A percentile compares a stretch with the other conserved stretches of the same genome.
Evolutionary conservation across 1,284 basidiomycete genomes (phyloP).

Genomic region (Cryptococcus neoformans): DNA sequence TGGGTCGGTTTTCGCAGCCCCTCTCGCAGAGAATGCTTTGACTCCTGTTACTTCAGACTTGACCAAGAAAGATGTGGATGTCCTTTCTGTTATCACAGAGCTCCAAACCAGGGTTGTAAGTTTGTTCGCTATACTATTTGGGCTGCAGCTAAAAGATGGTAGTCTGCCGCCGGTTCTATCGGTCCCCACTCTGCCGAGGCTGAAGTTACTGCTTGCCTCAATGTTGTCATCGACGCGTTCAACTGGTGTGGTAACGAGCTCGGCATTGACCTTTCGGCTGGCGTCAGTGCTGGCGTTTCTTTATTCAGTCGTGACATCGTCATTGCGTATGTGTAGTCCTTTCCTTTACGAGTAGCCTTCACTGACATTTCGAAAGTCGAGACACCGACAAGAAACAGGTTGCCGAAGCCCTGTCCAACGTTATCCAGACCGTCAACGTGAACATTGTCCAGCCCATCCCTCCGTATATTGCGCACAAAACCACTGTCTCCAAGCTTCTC

Average conservation of each 20-base stretch:
- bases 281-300: conserved; percentile 7
- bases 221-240: conserved; percentile 11
- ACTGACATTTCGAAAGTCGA: too few species aligned
- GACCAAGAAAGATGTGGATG: conserved; percentile 6
- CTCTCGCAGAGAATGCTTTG: conserved; percentile 7
- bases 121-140: neutral
- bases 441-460: neutral
- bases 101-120: conserved; percentile 13
- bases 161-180: neutral
- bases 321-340: neutral
- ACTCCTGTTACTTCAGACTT: neutral
- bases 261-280: conserved; percentile 9
- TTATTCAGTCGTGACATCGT: neutral
- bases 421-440: neutral
- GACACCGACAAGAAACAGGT: neutral
- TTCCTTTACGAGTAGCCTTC: neutral
- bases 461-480: neutral
- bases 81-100: conserved; percentile 9
- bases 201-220: conserved; percentile 9
- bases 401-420: neutral
- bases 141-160: neutral
- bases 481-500: neutral
- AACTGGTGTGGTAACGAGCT: conserved; percentile 11
- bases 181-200: neutral
- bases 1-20: conserved; percentile 15